Percentiles rank a stretch among this genome's conserved stretches.
phyloP scores from a whole-genome alignment of 805 yeast genomes.

The Ogataea nitratoaversa region DNA sequence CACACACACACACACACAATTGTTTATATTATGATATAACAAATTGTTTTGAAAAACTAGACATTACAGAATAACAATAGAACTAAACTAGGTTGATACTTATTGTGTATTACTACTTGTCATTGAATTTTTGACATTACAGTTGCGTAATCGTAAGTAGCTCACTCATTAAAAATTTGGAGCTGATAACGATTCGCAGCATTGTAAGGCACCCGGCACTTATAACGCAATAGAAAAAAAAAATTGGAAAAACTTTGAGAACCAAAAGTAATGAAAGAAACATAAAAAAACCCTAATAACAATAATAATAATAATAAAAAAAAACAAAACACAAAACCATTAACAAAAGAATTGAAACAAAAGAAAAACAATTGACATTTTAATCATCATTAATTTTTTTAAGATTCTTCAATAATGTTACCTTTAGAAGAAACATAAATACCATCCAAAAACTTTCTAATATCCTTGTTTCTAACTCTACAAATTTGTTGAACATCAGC shows the following conservation, averaged over 20 bases:
- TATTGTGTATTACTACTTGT: conserved; percentile 2
- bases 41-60: too few relatives aligned
- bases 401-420: conserved; percentile 55
- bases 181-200: conserved; percentile 34
- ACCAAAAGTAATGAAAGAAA: conserved; percentile 1
- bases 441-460: conserved; percentile 99
- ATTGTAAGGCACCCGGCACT: conserved; percentile 26
- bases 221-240: conserved; percentile 9
- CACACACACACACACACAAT: neutral
- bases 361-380: conserved; percentile 1
- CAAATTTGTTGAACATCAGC: conserved; percentile 98
- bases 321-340: neutral
- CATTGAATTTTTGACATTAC: conserved; percentile 3
- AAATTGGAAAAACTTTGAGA: neutral
- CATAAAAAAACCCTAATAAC: neutral
- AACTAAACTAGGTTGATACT: too few relatives aligned
- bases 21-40: too few relatives aligned
- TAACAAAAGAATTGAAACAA: conserved; percentile 1
- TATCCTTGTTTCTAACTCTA: conserved; percentile 99
- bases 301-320: conserved; percentile 1
- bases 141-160: conserved; percentile 32
- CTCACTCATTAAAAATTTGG: conserved; percentile 23
- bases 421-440: conserved; percentile 98
- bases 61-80: too few relatives aligned
- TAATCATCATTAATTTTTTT: neutral